These are phyloP conservation scores for Trametes maxima DNA, from an alignment of 768 basidiomycete genomes.

Conservation along the genomic window DNA sequence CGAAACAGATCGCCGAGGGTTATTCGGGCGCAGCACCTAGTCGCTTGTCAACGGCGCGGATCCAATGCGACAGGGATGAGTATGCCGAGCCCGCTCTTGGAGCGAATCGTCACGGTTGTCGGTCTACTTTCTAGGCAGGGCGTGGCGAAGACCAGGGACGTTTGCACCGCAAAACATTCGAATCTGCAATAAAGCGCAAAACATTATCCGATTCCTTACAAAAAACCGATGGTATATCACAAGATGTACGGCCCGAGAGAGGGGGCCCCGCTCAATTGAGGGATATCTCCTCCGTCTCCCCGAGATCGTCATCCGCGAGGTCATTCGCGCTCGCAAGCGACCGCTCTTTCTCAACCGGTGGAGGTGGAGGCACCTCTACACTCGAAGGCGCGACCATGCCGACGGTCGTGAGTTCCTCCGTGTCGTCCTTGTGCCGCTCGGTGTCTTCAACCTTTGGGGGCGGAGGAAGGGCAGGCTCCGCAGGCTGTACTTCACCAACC, in stretches of 20 bases:
- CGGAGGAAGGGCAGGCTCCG: conserved; percentile 21
- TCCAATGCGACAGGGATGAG: too few species aligned
- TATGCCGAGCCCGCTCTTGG: too few species aligned
- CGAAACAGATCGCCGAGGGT: too few species aligned
- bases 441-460: conserved; percentile 11
- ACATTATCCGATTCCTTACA: conserved; percentile 5
- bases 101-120: too few species aligned
- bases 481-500: conserved; percentile 1
- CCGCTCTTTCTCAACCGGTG: conserved; percentile 74
- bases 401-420: conserved; percentile 28
- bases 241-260: background rate
- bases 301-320: conserved; percentile 72
- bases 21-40: too few species aligned
- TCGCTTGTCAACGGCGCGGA: too few species aligned
- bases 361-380: conserved; percentile 80
- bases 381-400: conserved; percentile 57
- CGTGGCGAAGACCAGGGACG: too few species aligned
- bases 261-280: conserved; percentile 21
- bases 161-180: background rate
- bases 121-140: too few species aligned
- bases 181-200: background rate
- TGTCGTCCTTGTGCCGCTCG: conserved; percentile 4
- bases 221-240: background rate
- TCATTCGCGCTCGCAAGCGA: conserved; percentile 41
- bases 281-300: conserved; percentile 74